Conservation (phyloP, 345 rosid species). For the Clausena lansium region DNA sequence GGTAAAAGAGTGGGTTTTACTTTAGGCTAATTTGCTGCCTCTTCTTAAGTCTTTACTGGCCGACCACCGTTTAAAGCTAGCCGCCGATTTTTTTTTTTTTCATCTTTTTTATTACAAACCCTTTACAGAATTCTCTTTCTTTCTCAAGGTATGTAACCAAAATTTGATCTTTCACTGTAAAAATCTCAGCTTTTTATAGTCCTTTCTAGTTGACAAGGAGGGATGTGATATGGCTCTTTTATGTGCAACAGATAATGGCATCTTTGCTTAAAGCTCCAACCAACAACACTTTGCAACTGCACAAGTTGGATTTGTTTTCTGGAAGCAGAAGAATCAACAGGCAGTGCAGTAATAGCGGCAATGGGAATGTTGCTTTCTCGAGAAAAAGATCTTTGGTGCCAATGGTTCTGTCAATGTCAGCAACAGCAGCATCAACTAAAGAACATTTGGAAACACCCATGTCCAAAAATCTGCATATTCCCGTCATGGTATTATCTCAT, state of each 20-base stretch:
- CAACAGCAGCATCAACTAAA: conserved; percentile 15
- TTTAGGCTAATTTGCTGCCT: neutral
- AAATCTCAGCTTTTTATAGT: neutral
- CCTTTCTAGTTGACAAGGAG: neutral
- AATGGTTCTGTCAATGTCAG: conserved; percentile 32
- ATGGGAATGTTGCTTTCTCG: neutral
- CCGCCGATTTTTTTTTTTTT: neutral
- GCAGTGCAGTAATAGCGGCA: neutral
- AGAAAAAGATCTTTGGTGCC: conserved; percentile 14
- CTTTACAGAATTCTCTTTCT: neutral
- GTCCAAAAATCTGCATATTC: conserved; percentile 28
- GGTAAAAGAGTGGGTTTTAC: neutral
- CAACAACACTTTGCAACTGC: neutral
- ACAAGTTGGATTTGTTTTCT: conserved; percentile 8
- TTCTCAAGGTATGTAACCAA: neutral
- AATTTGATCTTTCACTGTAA: neutral
- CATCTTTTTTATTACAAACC: neutral
- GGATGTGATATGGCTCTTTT: neutral
- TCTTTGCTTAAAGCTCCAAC: conserved; percentile 16
- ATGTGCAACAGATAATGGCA: conserved; percentile 19
- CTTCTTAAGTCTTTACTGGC: neutral
- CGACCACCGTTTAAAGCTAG: neutral
- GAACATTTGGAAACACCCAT: conserved; percentile 25
- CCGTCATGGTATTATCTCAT: conserved; percentile 37
- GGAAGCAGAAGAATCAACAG: conserved; percentile 6